phyloP scores from a whole-genome alignment of 2,329 filamentous ascomycete species.

The Aspergillus floridensis region DNA sequence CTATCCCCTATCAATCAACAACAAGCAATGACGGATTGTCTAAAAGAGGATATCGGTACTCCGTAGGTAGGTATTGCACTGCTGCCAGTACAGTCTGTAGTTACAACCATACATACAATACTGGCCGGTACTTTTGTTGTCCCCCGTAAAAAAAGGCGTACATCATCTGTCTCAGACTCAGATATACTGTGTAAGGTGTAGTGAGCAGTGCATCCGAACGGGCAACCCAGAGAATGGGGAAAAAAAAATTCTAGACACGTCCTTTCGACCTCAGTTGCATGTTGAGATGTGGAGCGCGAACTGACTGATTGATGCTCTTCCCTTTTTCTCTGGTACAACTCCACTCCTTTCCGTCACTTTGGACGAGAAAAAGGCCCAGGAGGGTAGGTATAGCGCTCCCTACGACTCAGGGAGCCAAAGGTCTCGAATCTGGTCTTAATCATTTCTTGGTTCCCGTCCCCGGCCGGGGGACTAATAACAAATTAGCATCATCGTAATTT shows the following conservation, averaged over 20 bases:
- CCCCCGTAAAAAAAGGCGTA: background rate
- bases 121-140: constrained; percentile 9
- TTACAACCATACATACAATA: too few relatives aligned
- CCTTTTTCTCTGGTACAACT: constrained; percentile 1
- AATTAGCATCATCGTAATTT: background rate
- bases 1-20: background rate
- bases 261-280: constrained; percentile 8
- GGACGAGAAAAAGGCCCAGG: background rate
- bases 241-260: constrained; percentile 16
- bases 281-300: constrained; percentile 8
- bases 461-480: background rate
- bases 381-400: background rate
- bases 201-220: background rate
- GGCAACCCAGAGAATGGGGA: constrained; percentile 6
- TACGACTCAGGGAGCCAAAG: background rate
- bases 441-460: too few relatives aligned
- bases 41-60: too few relatives aligned
- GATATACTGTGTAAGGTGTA: background rate
- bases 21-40: too few relatives aligned
- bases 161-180: constrained; percentile 20
- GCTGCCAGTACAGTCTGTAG: background rate
- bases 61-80: too few relatives aligned
- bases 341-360: background rate
- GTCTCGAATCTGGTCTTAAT: background rate
- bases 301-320: constrained; percentile 6